phyloP scores from a whole-genome alignment of 352 stramenopile species.

The Globisporangium parvum region DNA sequence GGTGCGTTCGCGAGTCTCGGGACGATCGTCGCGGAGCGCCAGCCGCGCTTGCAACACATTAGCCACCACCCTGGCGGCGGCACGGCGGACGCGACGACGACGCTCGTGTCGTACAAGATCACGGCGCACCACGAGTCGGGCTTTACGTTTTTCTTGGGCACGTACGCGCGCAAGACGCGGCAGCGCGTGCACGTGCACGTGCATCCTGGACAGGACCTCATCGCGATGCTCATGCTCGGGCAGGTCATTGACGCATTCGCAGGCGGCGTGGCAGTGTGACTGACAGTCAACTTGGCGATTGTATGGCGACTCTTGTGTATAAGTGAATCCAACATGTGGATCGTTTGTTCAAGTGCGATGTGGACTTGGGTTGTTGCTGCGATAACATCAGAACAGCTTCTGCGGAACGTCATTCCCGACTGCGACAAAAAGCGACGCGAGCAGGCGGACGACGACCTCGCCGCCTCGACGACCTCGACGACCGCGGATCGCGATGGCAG shows the following conservation, averaged over 20 bases:
- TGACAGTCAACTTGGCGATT: background rate
- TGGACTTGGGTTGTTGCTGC: too few species aligned
- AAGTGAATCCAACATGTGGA: too few species aligned
- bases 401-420: too few species aligned
- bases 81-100: background rate
- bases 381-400: too few species aligned
- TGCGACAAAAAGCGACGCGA: too few species aligned
- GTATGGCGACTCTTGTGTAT: background rate
- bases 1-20: constrained; percentile 17
- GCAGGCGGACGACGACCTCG: background rate
- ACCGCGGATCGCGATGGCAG: background rate
- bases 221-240: constrained; percentile 21
- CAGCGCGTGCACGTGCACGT: constrained; percentile 13
- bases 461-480: too few species aligned
- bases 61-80: too few species aligned
- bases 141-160: constrained; percentile 23
- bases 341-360: too few species aligned
- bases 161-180: constrained; percentile 16
- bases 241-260: constrained; percentile 17
- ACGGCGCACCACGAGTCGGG: constrained; percentile 14
- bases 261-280: constrained; percentile 1
- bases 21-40: constrained; percentile 10
- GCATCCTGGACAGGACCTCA: constrained; percentile 21
- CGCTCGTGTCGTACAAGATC: constrained; percentile 15
- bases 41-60: background rate